phyloP scores from a whole-genome alignment of 768 basidiomycete species.

The Pseudohyphozyma bogoriensis region DNA sequence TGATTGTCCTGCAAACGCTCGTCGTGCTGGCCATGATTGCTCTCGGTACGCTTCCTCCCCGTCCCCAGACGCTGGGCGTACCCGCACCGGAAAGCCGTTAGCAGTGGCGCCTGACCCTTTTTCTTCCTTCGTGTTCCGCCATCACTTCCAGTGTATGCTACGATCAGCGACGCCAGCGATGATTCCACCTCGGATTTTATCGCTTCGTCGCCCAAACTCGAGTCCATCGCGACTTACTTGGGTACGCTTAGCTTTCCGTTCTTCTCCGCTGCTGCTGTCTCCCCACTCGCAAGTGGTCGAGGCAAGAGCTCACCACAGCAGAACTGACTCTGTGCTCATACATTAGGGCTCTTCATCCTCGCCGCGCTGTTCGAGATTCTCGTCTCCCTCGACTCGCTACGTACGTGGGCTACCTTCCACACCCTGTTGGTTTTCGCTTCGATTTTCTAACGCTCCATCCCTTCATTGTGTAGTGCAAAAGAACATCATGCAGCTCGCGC shows the following conservation, averaged over 20 bases:
- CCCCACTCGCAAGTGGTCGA: too few species aligned
- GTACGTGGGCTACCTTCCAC: too few species aligned
- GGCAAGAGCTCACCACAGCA: too few species aligned
- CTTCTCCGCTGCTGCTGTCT: too few species aligned
- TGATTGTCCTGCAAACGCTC: constrained; percentile 10
- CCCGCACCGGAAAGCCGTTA: background rate
- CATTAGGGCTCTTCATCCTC: constrained; percentile 26
- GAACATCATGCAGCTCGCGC: background rate
- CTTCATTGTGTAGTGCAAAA: too few species aligned
- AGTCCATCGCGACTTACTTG: constrained; percentile 25
- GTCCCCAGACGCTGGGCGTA: too few species aligned
- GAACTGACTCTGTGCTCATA: too few species aligned
- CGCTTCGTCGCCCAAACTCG: constrained; percentile 19
- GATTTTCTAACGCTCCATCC: too few species aligned
- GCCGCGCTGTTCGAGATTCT: constrained; percentile 23
- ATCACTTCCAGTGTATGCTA: background rate
- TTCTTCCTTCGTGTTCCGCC: background rate
- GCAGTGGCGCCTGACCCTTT: background rate
- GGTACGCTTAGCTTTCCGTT: too few species aligned
- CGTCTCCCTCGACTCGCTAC: constrained; percentile 18
- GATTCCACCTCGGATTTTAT: background rate
- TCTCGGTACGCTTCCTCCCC: background rate
- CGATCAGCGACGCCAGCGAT: constrained; percentile 5
- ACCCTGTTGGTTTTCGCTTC: too few species aligned
- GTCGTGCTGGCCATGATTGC: constrained; percentile 23